These are phyloP conservation scores for Paulownia fortunei DNA, from an alignment of 257 asterid species.

Conservation along the genomic window DNA sequence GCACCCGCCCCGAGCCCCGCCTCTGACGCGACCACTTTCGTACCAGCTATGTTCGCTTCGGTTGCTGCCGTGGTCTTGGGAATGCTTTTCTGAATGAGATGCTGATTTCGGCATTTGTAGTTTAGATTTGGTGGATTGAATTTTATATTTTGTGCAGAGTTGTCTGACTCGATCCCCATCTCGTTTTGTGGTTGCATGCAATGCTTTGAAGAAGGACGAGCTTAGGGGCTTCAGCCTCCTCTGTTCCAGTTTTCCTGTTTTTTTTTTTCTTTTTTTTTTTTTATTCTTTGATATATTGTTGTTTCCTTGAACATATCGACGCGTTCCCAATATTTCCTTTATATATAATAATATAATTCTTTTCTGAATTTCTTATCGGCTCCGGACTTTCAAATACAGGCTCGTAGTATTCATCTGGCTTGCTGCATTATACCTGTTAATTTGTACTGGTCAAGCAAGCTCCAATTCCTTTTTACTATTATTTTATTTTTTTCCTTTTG, in stretches of 20 bases:
- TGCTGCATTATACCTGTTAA: background rate
- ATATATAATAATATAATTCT: background rate
- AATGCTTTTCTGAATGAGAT: slow-evolving; percentile 39
- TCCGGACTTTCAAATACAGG: background rate
- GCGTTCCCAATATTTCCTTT: background rate
- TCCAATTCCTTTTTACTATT: background rate
- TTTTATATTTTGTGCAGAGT: background rate
- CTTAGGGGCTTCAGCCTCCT: too few relatives aligned
- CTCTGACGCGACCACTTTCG: slow-evolving; percentile 43
- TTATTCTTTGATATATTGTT: slow-evolving; percentile 1
- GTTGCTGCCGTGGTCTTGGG: slow-evolving; percentile 46
- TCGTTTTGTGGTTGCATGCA: background rate
- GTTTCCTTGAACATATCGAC: background rate
- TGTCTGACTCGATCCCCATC: background rate
- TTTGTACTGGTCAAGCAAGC: background rate
- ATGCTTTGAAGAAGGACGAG: background rate
- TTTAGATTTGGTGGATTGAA: background rate
- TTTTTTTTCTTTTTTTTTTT: background rate
- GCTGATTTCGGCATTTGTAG: background rate
- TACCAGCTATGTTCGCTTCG: slow-evolving; percentile 50
- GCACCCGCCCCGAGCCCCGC: slow-evolving; percentile 55
- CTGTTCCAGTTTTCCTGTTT: background rate
- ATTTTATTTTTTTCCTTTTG: background rate
- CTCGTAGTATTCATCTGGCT: background rate
- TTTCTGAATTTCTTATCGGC: background rate